Conservation (phyloP, 257 asterid genomes). For the Nyctanthes arbortristis region DNA sequence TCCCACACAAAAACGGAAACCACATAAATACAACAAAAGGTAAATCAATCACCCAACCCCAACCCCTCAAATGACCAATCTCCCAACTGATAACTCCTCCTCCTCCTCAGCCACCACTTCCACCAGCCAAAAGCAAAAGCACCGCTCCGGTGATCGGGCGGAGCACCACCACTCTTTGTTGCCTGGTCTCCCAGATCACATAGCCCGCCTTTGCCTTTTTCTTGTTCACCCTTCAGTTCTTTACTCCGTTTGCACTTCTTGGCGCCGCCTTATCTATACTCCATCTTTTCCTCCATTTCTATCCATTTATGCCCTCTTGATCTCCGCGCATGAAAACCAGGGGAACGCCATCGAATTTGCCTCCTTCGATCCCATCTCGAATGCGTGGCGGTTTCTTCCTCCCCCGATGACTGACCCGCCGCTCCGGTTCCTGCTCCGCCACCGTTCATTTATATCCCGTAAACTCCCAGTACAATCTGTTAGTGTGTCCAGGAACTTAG, state of each 20-base stretch:
- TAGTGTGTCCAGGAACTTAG: conserved; percentile 48
- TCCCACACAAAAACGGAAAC: conserved; percentile 1
- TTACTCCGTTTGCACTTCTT: conserved; percentile 60
- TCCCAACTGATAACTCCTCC: conserved; percentile 11
- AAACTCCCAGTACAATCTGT: conserved; percentile 69
- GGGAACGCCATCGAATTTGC: conserved; percentile 31
- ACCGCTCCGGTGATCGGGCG: conserved; percentile 25
- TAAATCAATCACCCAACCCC: background rate
- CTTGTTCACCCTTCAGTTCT: conserved; percentile 52
- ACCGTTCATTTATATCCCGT: conserved; percentile 81
- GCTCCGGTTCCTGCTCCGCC: conserved; percentile 52
- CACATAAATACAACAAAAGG: background rate
- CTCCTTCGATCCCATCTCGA: conserved; percentile 74
- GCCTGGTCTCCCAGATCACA: conserved; percentile 72
- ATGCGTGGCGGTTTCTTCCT: conserved; percentile 57
- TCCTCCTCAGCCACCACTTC: background rate
- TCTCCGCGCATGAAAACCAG: conserved; percentile 23
- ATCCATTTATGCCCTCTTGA: conserved; percentile 59
- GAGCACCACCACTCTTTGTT: conserved; percentile 36
- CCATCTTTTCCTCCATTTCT: conserved; percentile 75
- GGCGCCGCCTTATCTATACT: conserved; percentile 78
- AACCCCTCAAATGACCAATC: conserved; percentile 45
- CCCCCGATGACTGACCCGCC: conserved; percentile 52
- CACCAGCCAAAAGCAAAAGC: conserved; percentile 33
- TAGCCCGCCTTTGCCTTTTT: conserved; percentile 63